Percentiles rank a stretch among this genome's conserved stretches.
Evolutionary conservation across 352 stramenopile genomes (phyloP).

Genomic region (Phytophthora meadii): DNA sequence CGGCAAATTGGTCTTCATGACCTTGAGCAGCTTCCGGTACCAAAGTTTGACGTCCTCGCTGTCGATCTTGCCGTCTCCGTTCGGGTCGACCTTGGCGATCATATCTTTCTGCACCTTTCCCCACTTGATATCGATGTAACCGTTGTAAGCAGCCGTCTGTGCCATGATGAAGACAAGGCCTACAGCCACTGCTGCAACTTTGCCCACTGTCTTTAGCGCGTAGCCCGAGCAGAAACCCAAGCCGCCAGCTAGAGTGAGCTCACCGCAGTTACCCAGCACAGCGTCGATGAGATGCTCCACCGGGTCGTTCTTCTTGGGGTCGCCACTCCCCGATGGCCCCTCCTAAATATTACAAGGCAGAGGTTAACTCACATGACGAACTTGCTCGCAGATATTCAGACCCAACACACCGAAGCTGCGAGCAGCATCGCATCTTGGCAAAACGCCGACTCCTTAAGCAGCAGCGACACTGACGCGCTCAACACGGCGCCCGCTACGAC

Average conservation of each 20-base stretch:
- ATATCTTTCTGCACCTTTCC: conserved; percentile 90
- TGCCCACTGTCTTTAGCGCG: conserved; percentile 85
- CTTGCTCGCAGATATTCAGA: neutral
- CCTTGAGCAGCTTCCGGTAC: conserved; percentile 67
- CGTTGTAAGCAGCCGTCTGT: conserved; percentile 80
- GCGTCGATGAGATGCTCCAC: conserved; percentile 74
- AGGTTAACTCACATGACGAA: neutral
- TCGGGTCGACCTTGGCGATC: conserved; percentile 79
- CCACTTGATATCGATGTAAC: conserved; percentile 93
- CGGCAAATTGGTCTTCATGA: conserved; percentile 86
- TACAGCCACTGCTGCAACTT: conserved; percentile 76
- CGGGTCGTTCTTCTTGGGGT: conserved; percentile 49
- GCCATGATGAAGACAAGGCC: conserved; percentile 81
- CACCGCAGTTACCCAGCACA: conserved; percentile 63
- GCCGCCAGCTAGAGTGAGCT: conserved; percentile 72
- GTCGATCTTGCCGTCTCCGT: conserved; percentile 88
- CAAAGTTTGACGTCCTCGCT: conserved; percentile 83
- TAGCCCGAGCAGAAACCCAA: conserved; percentile 89
- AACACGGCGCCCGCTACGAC: conserved; percentile 56
- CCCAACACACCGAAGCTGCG: conserved; percentile 34
- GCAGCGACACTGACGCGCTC: conserved; percentile 50
- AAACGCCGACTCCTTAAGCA: conserved; percentile 52
- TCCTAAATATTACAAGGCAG: conserved; percentile 27
- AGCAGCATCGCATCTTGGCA: conserved; percentile 57
- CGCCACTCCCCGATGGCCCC: conserved; percentile 36